A percentile compares a stretch with the other conserved stretches of the same genome.
Conservation (phyloP, 495 filamentous ascomycete species). For the Bryoglossum gracile region DNA sequence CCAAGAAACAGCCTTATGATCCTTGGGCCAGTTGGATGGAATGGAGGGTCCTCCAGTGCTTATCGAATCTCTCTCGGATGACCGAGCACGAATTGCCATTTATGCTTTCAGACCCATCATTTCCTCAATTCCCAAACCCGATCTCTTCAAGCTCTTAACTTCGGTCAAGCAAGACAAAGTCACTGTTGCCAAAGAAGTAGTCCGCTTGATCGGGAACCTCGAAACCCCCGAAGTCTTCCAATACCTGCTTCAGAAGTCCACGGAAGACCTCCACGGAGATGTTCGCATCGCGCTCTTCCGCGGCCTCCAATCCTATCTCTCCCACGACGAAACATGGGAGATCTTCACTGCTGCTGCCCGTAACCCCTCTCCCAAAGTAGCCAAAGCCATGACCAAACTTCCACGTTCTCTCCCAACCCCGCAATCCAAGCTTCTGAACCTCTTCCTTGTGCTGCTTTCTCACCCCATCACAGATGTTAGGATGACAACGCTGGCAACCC, state of each 20-base stretch:
- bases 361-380: neutral
- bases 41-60: neutral
- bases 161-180: constrained; percentile 1
- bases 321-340: constrained; percentile 1
- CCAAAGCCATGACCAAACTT: constrained; percentile 1
- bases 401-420: neutral
- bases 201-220: constrained; percentile 4
- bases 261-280: constrained; percentile 1
- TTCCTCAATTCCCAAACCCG: neutral
- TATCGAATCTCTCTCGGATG: constrained; percentile 1
- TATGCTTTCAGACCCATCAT: neutral
- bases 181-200: constrained; percentile 5
- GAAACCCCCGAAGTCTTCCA: constrained; percentile 1
- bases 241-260: neutral
- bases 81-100: constrained; percentile 3
- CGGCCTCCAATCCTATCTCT: neutral
- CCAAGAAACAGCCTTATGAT: neutral
- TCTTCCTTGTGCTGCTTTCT: neutral
- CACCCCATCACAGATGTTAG: neutral
- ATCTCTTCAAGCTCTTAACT: neutral
- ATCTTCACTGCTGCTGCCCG: neutral
- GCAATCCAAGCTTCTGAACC: neutral
- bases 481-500: neutral
- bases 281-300: neutral
- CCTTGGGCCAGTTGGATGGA: neutral